Evolutionary conservation across 306 rosid species (phyloP).

Genomic region (Castanea crenata): DNA sequence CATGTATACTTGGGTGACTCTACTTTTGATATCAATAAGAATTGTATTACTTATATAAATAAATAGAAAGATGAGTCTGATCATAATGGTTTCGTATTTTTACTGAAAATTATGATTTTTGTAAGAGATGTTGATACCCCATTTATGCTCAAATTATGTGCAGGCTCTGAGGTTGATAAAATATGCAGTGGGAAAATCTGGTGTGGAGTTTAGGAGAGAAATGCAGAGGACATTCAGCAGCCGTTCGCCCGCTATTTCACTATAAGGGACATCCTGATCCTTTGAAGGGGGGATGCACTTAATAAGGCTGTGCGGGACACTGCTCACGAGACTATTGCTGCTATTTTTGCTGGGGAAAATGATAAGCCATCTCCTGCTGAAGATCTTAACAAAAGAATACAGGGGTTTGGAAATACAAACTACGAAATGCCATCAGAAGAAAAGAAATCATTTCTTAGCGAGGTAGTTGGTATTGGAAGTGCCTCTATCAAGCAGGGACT

Average conservation of each 20-base stretch:
- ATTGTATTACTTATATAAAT: no score
- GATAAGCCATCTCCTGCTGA: conserved; percentile 76
- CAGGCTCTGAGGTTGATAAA: conserved; percentile 95
- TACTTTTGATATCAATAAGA: no score
- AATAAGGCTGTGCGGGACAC: conserved; percentile 93
- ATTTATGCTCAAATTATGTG: conserved; percentile 14
- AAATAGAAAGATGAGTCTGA: neutral
- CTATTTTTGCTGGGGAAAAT: conserved; percentile 76
- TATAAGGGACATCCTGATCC: conserved; percentile 90
- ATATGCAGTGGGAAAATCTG: conserved; percentile 86
- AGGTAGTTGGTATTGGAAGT: conserved; percentile 97
- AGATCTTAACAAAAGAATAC: conserved; percentile 77
- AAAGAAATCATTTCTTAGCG: conserved; percentile 83
- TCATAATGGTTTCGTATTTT: neutral
- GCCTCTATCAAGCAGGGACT: conserved; percentile 94
- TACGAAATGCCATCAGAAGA: conserved; percentile 61
- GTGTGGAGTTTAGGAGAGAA: conserved; percentile 96
- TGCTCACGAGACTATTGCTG: conserved; percentile 82
- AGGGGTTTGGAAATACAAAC: conserved; percentile 94
- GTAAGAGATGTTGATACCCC: conserved; percentile 1
- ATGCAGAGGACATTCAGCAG: conserved; percentile 97
- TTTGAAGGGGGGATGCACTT: conserved; percentile 91
- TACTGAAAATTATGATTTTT: neutral
- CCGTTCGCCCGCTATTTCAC: conserved; percentile 83
- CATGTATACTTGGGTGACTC: no score